phyloP scores from a whole-genome alignment of 805 yeast species.

The Metahyphopichia silvanorum region DNA sequence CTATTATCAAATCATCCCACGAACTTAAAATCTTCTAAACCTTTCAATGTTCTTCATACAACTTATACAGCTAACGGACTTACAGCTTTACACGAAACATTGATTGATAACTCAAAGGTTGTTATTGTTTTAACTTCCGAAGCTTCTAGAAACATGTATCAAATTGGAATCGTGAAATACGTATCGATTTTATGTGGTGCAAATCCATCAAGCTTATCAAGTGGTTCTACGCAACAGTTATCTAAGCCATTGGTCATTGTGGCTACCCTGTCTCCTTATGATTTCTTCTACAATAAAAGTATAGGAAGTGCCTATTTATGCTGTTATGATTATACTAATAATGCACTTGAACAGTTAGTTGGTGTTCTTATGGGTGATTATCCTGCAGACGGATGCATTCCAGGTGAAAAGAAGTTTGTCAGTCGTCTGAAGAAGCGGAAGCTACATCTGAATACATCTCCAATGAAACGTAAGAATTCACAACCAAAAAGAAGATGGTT shows the following conservation, averaged over 20 bases:
- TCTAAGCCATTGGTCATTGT: constrained; percentile 53
- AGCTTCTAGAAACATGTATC: constrained; percentile 58
- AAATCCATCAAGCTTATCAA: constrained; percentile 26
- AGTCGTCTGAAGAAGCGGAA: constrained; percentile 21
- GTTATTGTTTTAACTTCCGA: constrained; percentile 56
- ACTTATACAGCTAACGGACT: constrained; percentile 57
- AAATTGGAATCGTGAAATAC: constrained; percentile 58
- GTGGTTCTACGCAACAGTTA: constrained; percentile 19
- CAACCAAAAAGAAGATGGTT: constrained; percentile 47
- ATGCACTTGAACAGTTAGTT: constrained; percentile 47
- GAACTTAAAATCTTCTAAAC: constrained; percentile 13
- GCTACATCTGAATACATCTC: constrained; percentile 1
- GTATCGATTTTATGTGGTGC: constrained; percentile 54
- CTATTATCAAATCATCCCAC: constrained; percentile 35
- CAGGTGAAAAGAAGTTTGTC: constrained; percentile 46
- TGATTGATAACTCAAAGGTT: constrained; percentile 49
- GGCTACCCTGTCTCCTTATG: constrained; percentile 64
- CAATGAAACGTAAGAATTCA: constrained; percentile 8
- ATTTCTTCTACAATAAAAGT: constrained; percentile 52
- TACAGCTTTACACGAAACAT: constrained; percentile 51
- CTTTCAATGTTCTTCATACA: constrained; percentile 52
- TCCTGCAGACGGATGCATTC: constrained; percentile 52
- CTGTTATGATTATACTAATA: constrained; percentile 56
- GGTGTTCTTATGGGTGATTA: constrained; percentile 52
- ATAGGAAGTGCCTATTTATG: constrained; percentile 58